These are phyloP conservation scores for Aschersonia sp. DNA, from an alignment of 2,329 filamentous ascomycete genomes.

Conservation along the genomic window DNA sequence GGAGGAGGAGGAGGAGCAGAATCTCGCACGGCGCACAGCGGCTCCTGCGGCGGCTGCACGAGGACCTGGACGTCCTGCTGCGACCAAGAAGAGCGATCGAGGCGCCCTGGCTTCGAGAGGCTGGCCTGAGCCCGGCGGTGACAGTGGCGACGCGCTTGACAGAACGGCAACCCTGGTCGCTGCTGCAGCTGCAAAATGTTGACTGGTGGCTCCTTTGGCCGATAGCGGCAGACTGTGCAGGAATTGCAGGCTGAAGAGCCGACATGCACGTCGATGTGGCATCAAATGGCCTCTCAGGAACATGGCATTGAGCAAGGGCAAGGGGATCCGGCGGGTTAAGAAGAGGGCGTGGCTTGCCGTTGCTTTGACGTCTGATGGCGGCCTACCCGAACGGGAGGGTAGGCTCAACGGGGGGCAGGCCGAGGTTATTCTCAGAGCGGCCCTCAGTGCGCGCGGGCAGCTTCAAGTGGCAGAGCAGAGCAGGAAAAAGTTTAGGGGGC, in stretches of 20 bases:
- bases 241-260: slow-evolving; percentile 3
- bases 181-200: background rate
- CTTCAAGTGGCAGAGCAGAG: background rate
- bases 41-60: background rate
- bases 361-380: too few species aligned
- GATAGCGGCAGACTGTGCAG: slow-evolving; percentile 4
- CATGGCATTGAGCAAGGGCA: background rate
- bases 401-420: background rate
- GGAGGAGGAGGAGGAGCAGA: too few species aligned
- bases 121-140: background rate
- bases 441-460: background rate
- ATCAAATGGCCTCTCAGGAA: background rate
- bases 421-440: slow-evolving; percentile 1
- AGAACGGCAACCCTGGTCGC: background rate
- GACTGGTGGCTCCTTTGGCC: slow-evolving; percentile 3
- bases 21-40: background rate
- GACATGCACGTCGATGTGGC: slow-evolving; percentile 1
- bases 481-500: background rate
- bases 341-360: background rate
- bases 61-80: background rate
- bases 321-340: background rate
- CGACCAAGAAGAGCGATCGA: too few species aligned
- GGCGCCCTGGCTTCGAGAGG: too few species aligned
- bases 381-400: background rate
- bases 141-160: background rate